These are phyloP conservation scores for Scytalidium sp. DNA, from an alignment of 2,329 filamentous ascomycete genomes.

Conservation along the genomic window DNA sequence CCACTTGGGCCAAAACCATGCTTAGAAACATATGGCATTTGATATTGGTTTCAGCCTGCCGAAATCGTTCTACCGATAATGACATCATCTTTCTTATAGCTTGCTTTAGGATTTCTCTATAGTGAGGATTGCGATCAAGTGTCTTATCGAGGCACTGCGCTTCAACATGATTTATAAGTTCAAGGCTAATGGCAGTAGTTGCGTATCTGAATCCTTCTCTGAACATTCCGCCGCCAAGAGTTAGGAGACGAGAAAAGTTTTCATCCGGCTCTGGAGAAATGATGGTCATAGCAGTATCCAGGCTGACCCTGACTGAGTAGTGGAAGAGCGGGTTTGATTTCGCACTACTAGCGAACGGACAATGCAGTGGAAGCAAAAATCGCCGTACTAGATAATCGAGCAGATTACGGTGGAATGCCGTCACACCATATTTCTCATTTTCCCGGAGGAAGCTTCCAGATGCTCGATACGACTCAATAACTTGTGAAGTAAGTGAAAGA, in stretches of 20 bases:
- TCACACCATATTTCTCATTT: constrained; percentile 17
- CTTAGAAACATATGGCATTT: constrained; percentile 31
- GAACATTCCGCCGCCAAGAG: constrained; percentile 39
- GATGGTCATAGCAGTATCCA: constrained; percentile 35
- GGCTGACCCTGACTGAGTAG: constrained; percentile 41
- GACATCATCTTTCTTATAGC: constrained; percentile 12
- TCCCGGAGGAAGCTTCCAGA: constrained; percentile 14
- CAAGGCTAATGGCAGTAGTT: constrained; percentile 33
- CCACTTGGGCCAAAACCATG: constrained; percentile 38
- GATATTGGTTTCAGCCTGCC: constrained; percentile 39
- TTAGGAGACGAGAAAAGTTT: constrained; percentile 35
- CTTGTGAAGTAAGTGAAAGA: constrained; percentile 40
- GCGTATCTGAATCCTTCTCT: constrained; percentile 31
- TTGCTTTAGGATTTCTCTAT: constrained; percentile 22
- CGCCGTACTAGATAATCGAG: constrained; percentile 48
- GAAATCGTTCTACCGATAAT: constrained; percentile 31
- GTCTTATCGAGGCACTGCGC: constrained; percentile 29
- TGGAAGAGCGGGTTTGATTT: constrained; percentile 40
- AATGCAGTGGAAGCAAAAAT: constrained; percentile 52
- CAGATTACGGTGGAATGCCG: constrained; percentile 43
- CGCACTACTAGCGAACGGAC: constrained; percentile 39
- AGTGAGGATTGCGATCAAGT: constrained; percentile 28
- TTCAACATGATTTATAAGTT: constrained; percentile 38
- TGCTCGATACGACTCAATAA: constrained; percentile 28
- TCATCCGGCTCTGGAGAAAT: constrained; percentile 9